Evolutionary conservation across 2,329 filamentous ascomycete genomes (phyloP).

Genomic region (Diaporthe sp.): DNA sequence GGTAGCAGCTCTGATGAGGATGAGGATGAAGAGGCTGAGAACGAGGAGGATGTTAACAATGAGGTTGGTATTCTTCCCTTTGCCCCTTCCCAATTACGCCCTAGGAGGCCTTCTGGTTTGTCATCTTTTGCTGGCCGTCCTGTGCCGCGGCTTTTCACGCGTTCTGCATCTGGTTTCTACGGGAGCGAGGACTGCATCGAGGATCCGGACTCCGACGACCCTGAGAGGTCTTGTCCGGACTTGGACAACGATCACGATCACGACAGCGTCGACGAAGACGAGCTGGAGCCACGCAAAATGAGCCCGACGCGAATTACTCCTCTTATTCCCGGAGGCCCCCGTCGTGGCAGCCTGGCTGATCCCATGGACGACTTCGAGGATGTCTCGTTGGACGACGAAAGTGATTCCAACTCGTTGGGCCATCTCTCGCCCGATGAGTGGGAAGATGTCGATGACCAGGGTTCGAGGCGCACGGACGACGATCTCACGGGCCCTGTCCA

Average conservation of each 20-base stretch:
- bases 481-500: conserved; percentile 26
- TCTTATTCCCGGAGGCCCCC: not conserved
- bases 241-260: conserved; percentile 7
- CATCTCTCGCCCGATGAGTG: conserved; percentile 30
- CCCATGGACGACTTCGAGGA: conserved; percentile 30
- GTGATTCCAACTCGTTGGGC: conserved; percentile 22
- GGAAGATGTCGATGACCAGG: conserved; percentile 30
- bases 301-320: not conserved
- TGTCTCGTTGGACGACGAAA: conserved; percentile 31
- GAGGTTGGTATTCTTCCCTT: conserved; percentile 65
- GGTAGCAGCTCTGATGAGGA: conserved; percentile 96
- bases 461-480: not conserved
- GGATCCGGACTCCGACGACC: not conserved
- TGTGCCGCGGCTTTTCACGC: conserved; percentile 21
- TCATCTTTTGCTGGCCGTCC: conserved; percentile 25
- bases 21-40: conserved; percentile 91
- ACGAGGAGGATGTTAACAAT: conserved; percentile 78
- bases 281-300: conserved; percentile 16
- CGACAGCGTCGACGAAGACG: conserved; percentile 19
- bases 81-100: conserved; percentile 37
- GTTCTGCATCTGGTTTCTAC: conserved; percentile 19
- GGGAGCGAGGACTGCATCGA: conserved; percentile 21
- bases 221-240: not conserved
- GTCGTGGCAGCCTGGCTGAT: not conserved
- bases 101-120: conserved; percentile 32